Percentiles rank a stretch among this genome's conserved stretches.
phyloP scores from a whole-genome alignment of 768 basidiomycete genomes.

The Daedaleopsis nitida region DNA sequence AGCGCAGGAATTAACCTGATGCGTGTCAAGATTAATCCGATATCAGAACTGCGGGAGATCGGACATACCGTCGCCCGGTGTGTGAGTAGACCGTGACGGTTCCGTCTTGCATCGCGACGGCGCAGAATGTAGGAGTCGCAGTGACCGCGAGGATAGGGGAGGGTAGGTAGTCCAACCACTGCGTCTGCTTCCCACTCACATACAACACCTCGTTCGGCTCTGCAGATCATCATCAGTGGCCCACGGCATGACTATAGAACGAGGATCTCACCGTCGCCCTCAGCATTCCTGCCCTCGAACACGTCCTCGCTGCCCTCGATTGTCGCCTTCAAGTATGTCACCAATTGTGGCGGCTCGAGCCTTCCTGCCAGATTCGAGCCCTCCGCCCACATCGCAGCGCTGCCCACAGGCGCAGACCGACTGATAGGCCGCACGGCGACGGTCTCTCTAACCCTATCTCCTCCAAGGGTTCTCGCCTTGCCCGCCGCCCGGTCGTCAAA shows the following conservation, averaged over 20 bases:
- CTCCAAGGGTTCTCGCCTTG: conserved; percentile 65
- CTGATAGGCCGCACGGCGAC: conserved; percentile 58
- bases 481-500: conserved; percentile 34
- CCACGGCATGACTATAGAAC: not conserved
- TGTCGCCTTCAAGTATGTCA: conserved; percentile 40
- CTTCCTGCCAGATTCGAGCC: conserved; percentile 26
- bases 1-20: conserved; percentile 77
- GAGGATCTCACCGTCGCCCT: conserved; percentile 52
- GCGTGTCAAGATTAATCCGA: not conserved
- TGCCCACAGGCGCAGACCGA: conserved; percentile 8
- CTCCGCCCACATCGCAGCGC: conserved; percentile 11
- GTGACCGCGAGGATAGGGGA: conserved; percentile 68
- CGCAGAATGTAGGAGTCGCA: conserved; percentile 68
- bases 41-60: not conserved
- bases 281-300: conserved; percentile 80
- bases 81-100: conserved; percentile 82
- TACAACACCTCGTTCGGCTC: conserved; percentile 72
- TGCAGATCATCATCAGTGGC: conserved; percentile 22
- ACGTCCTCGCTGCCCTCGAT: conserved; percentile 70
- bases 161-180: conserved; percentile 90
- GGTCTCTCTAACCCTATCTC: conserved; percentile 55
- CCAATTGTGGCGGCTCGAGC: conserved; percentile 55
- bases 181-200: conserved; percentile 63
- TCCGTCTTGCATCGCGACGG: conserved; percentile 79
- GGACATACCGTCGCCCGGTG: conserved; percentile 75